Percentiles rank a stretch among this genome's conserved stretches.
These are phyloP conservation scores for Mucuna pruriens DNA, from an alignment of 306 rosid genomes.

Conservation along the genomic window DNA sequence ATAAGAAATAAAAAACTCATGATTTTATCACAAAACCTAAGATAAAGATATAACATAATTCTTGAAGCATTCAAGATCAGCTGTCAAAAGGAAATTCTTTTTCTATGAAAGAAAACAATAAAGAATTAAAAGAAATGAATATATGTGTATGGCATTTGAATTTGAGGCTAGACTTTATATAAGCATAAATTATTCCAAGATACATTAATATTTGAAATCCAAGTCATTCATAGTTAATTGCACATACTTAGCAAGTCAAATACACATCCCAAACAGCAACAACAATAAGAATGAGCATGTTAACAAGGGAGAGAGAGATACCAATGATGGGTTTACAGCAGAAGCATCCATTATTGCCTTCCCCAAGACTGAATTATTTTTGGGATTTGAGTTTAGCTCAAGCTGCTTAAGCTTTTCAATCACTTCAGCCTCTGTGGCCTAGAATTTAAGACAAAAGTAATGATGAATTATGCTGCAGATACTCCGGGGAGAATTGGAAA, in stretches of 20 bases:
- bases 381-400: conserved; percentile 63
- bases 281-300: conserved; percentile 35
- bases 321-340: conserved; percentile 70
- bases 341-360: conserved; percentile 70
- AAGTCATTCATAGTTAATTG: background rate
- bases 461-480: conserved; percentile 22
- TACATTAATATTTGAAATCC: conserved; percentile 13
- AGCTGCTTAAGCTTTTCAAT: conserved; percentile 84
- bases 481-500: conserved; percentile 7
- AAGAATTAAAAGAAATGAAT: background rate
- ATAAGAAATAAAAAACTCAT: conserved; percentile 49
- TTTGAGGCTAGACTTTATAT: conserved; percentile 27
- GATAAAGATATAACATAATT: conserved; percentile 38
- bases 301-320: conserved; percentile 46
- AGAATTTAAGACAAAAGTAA: conserved; percentile 45
- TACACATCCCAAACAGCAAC: conserved; percentile 32
- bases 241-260: conserved; percentile 2
- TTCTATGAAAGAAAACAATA: background rate
- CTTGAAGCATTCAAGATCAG: conserved; percentile 20
- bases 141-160: background rate
- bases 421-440: conserved; percentile 79
- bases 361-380: conserved; percentile 59
- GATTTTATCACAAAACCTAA: conserved; percentile 40
- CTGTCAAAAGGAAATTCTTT: conserved; percentile 2
- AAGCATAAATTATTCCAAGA: conserved; percentile 20